These are phyloP conservation scores for Exophiala bonariae DNA, from an alignment of 2,329 filamentous ascomycete genomes.

Conservation along the genomic window DNA sequence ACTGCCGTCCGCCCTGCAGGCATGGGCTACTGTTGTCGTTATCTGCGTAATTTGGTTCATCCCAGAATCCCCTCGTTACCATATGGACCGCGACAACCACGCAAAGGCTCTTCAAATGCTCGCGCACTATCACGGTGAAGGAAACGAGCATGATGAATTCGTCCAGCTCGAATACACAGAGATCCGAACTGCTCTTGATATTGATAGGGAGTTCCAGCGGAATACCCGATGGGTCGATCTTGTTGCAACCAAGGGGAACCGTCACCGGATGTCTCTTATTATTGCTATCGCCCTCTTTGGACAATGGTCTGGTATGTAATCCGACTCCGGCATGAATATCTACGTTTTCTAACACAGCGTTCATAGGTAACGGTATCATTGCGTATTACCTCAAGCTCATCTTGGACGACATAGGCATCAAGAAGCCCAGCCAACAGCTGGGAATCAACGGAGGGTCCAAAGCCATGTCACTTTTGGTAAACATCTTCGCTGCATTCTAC, in stretches of 20 bases:
- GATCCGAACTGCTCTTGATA: conserved; percentile 24
- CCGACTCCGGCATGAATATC: no score
- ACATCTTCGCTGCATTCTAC: conserved; percentile 37
- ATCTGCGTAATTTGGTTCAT: conserved; percentile 53
- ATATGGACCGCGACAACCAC: conserved; percentile 58
- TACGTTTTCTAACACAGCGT: no score
- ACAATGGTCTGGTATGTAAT: neutral
- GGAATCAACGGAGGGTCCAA: conserved; percentile 42
- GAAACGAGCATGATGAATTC: conserved; percentile 31
- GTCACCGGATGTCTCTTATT: conserved; percentile 54
- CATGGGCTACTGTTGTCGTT: conserved; percentile 46
- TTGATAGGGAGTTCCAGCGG: conserved; percentile 6
- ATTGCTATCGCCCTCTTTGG: conserved; percentile 48
- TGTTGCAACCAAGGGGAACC: conserved; percentile 58
- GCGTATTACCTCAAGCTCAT: conserved; percentile 40
- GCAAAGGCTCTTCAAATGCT: conserved; percentile 58
- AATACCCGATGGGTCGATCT: conserved; percentile 56
- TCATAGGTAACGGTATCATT: conserved; percentile 50
- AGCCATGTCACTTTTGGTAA: conserved; percentile 37
- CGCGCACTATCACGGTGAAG: conserved; percentile 58
- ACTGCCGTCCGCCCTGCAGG: conserved; percentile 57
- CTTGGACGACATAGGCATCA: conserved; percentile 37
- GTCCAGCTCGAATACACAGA: conserved; percentile 34
- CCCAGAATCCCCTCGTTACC: conserved; percentile 63
- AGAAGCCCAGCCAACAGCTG: conserved; percentile 35